These are phyloP conservation scores for Penicillium decumbens DNA, from an alignment of 2,329 filamentous ascomycete species.

Conservation along the genomic window DNA sequence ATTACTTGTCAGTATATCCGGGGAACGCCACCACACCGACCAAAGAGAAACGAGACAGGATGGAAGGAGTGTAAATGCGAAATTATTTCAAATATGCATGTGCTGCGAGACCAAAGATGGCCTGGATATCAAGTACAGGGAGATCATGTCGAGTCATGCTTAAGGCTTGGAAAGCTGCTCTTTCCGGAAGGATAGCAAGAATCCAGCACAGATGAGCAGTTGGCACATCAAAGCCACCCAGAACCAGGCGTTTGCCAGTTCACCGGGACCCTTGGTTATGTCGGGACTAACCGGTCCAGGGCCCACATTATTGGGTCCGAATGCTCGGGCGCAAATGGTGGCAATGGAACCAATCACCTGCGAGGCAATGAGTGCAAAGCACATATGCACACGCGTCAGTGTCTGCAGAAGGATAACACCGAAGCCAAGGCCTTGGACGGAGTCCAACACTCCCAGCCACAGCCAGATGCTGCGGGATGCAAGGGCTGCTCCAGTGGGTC, in stretches of 20 bases:
- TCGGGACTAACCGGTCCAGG: constrained; percentile 61
- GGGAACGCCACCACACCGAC: not conserved
- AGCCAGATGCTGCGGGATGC: constrained; percentile 58
- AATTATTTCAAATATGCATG: not conserved
- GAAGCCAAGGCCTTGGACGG: constrained; percentile 61
- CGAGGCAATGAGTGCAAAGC: constrained; percentile 56
- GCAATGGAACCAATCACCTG: constrained; percentile 59
- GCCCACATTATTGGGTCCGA: constrained; percentile 57
- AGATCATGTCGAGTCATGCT: constrained; percentile 1
- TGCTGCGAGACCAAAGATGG: not conserved
- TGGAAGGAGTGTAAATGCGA: not conserved
- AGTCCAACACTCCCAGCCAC: constrained; percentile 63
- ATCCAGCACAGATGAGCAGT: constrained; percentile 50
- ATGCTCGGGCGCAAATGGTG: constrained; percentile 59
- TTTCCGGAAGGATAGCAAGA: constrained; percentile 43
- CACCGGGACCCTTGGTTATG: constrained; percentile 47
- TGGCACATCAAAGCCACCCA: constrained; percentile 60
- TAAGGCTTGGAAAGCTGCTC: constrained; percentile 45
- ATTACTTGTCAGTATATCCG: not conserved
- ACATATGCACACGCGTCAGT: constrained; percentile 60
- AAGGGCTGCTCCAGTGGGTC: constrained; percentile 51
- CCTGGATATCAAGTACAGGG: not conserved
- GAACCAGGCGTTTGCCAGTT: constrained; percentile 52
- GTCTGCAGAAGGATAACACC: constrained; percentile 65
- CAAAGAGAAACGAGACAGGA: not conserved